Conservation (phyloP, 805 yeast genomes). For the Saccharomycopsis sp. region DNA sequence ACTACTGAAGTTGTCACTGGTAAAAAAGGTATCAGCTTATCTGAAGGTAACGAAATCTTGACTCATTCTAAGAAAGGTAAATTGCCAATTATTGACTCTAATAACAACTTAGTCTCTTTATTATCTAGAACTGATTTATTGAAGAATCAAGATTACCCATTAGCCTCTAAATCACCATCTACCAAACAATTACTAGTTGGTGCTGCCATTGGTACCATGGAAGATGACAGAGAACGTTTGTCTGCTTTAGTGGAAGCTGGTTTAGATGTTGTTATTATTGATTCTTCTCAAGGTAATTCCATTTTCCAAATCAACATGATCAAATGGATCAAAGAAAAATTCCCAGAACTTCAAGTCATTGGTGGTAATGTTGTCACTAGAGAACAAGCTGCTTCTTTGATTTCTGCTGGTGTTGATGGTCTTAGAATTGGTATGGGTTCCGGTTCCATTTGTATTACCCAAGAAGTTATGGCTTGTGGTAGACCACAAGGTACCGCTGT, state of each 20-base stretch:
- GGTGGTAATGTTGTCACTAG: slow-evolving; percentile 99
- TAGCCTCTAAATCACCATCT: slow-evolving; percentile 85
- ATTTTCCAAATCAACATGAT: slow-evolving; percentile 90
- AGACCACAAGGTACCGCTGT: slow-evolving; percentile 99
- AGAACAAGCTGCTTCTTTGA: slow-evolving; percentile 95
- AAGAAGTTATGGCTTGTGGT: slow-evolving; percentile 99
- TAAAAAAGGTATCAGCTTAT: slow-evolving; percentile 65
- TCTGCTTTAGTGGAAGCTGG: slow-evolving; percentile 86
- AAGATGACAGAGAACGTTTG: slow-evolving; percentile 80
- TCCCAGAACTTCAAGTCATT: slow-evolving; percentile 75
- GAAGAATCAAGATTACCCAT: slow-evolving; percentile 88
- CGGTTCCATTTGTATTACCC: slow-evolving; percentile 98
- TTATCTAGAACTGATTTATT: slow-evolving; percentile 93
- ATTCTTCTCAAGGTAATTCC: slow-evolving; percentile 97
- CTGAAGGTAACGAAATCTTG: slow-evolving; percentile 83
- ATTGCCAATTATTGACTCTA: slow-evolving; percentile 79
- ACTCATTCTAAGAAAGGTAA: slow-evolving; percentile 95
- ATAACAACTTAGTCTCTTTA: slow-evolving; percentile 73
- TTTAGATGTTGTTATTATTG: slow-evolving; percentile 89
- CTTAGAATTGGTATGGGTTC: slow-evolving; percentile 99
- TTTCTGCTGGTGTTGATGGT: slow-evolving; percentile 95
- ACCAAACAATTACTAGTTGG: slow-evolving; percentile 97
- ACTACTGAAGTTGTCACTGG: slow-evolving; percentile 83
- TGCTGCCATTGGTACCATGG: slow-evolving; percentile 96
- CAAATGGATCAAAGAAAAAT: slow-evolving; percentile 75